Conservation (phyloP, 306 rosid genomes). For the Styphnolobium japonicum region DNA sequence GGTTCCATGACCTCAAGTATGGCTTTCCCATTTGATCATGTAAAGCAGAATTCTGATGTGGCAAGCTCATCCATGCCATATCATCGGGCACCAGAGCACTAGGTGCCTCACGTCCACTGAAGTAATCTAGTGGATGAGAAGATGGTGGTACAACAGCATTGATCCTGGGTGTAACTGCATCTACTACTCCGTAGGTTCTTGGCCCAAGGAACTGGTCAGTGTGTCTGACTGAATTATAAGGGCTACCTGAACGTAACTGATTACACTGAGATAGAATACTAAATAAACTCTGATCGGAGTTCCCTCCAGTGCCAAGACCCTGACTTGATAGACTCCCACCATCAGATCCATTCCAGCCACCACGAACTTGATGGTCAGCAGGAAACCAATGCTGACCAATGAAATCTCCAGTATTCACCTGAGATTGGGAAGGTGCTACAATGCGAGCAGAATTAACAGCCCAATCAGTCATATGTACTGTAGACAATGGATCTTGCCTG, state of each 20-base stretch:
- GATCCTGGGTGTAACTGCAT: conserved; percentile 49
- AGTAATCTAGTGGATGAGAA: conserved; percentile 68
- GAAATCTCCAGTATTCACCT: conserved; percentile 50
- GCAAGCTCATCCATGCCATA: conserved; percentile 70
- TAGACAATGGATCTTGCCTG: conserved; percentile 48
- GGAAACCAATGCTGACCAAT: conserved; percentile 72
- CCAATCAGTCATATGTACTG: conserved; percentile 67
- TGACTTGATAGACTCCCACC: conserved; percentile 47
- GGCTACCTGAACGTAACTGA: conserved; percentile 56
- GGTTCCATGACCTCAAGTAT: conserved; percentile 83
- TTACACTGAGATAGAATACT: conserved; percentile 74
- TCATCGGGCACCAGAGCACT: conserved; percentile 66
- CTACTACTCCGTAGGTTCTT: conserved; percentile 63
- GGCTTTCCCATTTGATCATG: conserved; percentile 85
- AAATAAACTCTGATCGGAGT: conserved; percentile 74
- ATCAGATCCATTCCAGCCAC: conserved; percentile 67
- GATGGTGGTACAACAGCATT: conserved; percentile 52
- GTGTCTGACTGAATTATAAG: conserved; percentile 52
- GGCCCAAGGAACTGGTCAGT: conserved; percentile 55
- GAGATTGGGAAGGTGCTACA: conserved; percentile 60
- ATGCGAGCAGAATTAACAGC: conserved; percentile 44
- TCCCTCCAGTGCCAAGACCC: conserved; percentile 53
- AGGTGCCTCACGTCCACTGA: conserved; percentile 70
- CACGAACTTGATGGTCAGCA: conserved; percentile 61
- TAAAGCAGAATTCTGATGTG: conserved; percentile 66